Base-by-base conservation (phyloP, 2,329 filamentous ascomycete species). In the Stromatinia cepivora region DNA sequence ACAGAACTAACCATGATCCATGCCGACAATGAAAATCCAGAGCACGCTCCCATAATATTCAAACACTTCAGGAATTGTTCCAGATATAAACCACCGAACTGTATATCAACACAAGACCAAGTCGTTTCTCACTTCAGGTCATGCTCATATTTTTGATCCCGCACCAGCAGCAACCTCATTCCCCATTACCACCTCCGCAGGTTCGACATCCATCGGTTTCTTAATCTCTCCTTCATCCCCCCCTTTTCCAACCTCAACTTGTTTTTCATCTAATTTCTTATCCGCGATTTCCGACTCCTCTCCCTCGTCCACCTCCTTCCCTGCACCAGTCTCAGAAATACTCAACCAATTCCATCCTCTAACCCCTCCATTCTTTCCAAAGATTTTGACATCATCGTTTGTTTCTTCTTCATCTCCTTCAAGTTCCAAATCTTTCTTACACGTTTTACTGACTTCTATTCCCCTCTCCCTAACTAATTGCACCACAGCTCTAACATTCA, bases 401-500 rank as follows among this genome's bases (percentile, higher is more conserved):
- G 71, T 73, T 25, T 71, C 71, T 9, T 45, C 62, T 13, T 61
- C 65, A 7, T 71, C 72, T 4, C 28, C 67, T 66, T 25, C 36
- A 7, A 78, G 39, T 64, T 79, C 86, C 82, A 4, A 79, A 74
- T 78, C 81, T 48, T 71, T 69, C 13, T 70, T 72, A n/a, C 72
- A 84, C 0, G 86, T 88, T 11, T 82, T 79, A 0, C 81, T 81
- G 1, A 89, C 81, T 0, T 81, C 76, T 1, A 88, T 78, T 2
- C 79, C 80, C 66, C 86, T 85, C 34, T 77, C 77, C 0, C 88
- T 81, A 9, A 90, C 74, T 8, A 87, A 77, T 77, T 90, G 87
- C 62, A 88, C 79, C 34, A 85, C 79, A 2, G 87, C 87, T 1
- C 88, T 81, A 5, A 86, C 79, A 72, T 90, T 90, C 2, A 90